Percentiles rank a stretch among this genome's conserved stretches.
These are phyloP conservation scores for Clonostachys rosea DNA, from an alignment of 2,329 filamentous ascomycete genomes.

Conservation along the genomic window DNA sequence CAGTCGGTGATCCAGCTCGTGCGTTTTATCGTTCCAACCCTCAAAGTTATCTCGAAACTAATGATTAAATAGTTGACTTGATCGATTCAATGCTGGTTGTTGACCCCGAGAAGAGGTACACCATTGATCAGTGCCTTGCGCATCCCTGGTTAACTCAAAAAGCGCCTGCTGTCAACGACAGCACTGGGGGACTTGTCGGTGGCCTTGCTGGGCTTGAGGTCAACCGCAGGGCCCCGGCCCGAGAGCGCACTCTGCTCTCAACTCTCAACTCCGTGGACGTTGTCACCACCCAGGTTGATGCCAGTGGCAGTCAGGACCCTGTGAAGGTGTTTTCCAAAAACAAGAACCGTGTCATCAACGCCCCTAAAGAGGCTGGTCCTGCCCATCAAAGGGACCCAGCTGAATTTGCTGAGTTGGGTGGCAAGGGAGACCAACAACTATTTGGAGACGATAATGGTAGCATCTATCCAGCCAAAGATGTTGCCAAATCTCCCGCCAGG, in stretches of 20 bases:
- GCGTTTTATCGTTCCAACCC: slow-evolving; percentile 19
- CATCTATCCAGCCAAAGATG: slow-evolving; percentile 36
- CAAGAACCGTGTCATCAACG: slow-evolving; percentile 28
- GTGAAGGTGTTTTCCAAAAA: slow-evolving; percentile 78
- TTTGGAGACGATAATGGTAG: slow-evolving; percentile 60
- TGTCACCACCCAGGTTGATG: slow-evolving; percentile 43
- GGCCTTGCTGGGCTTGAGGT: slow-evolving; percentile 81
- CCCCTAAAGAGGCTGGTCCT: slow-evolving; percentile 58
- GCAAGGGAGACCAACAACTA: slow-evolving; percentile 76
- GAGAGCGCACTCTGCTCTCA: slow-evolving; percentile 82
- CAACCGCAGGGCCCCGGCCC: slow-evolving; percentile 69
- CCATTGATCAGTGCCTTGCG: slow-evolving; percentile 82
- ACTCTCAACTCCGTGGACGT: slow-evolving; percentile 70
- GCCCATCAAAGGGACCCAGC: slow-evolving; percentile 60
- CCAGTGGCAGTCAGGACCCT: slow-evolving; percentile 49
- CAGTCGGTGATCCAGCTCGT: slow-evolving; percentile 62
- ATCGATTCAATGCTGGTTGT: slow-evolving; percentile 95
- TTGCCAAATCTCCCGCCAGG: slow-evolving; percentile 19
- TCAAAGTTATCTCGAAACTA: background rate
- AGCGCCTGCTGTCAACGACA: slow-evolving; percentile 64
- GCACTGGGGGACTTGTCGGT: slow-evolving; percentile 88
- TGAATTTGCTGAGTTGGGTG: slow-evolving; percentile 82
- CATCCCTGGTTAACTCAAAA: slow-evolving; percentile 83
- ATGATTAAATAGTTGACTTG: slow-evolving; percentile 63
- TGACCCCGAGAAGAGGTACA: slow-evolving; percentile 76